Conservation (phyloP, 2,329 filamentous ascomycete genomes). For the Pseudovirgaria hyperparasitica region DNA sequence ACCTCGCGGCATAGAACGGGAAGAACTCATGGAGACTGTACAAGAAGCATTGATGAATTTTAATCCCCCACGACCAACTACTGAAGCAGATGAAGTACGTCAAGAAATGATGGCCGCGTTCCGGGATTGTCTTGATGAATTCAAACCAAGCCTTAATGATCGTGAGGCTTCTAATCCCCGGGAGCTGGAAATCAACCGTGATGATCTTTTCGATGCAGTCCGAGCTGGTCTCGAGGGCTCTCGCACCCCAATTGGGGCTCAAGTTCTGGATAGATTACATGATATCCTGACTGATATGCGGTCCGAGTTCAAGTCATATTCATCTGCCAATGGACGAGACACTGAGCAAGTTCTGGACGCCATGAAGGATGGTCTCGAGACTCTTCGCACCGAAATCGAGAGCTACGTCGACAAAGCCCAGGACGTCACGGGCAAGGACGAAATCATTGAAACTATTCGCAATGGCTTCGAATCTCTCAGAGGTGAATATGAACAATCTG, state of each 20-base stretch:
- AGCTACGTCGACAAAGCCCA: conserved; percentile 62
- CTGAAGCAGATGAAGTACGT: conserved; percentile 55
- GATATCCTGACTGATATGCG: conserved; percentile 49
- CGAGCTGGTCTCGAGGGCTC: conserved; percentile 43
- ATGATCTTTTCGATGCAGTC: conserved; percentile 46
- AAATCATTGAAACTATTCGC: conserved; percentile 59
- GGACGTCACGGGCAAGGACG: conserved; percentile 59
- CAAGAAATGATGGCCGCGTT: conserved; percentile 79
- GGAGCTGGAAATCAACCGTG: conserved; percentile 33
- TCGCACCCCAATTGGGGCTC: conserved; percentile 40
- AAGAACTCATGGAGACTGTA: conserved; percentile 76
- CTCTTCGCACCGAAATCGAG: conserved; percentile 68
- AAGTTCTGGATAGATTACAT: conserved; percentile 47
- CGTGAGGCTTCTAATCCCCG: conserved; percentile 26
- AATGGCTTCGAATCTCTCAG: conserved; percentile 53
- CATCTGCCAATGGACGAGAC: conserved; percentile 64
- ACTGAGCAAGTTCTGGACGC: conserved; percentile 83
- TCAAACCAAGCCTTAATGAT: conserved; percentile 42
- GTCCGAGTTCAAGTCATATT: conserved; percentile 61
- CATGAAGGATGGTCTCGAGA: conserved; percentile 76
- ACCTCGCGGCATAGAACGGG: conserved; percentile 54
- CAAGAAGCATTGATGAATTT: conserved; percentile 78
- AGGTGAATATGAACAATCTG: conserved; percentile 43
- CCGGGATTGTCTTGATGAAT: conserved; percentile 73
- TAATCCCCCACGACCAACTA: conserved; percentile 57